Evolutionary conservation across 192 early-diverging fungal genomes (phyloP).

Genomic region (Diversispora eburnea): DNA sequence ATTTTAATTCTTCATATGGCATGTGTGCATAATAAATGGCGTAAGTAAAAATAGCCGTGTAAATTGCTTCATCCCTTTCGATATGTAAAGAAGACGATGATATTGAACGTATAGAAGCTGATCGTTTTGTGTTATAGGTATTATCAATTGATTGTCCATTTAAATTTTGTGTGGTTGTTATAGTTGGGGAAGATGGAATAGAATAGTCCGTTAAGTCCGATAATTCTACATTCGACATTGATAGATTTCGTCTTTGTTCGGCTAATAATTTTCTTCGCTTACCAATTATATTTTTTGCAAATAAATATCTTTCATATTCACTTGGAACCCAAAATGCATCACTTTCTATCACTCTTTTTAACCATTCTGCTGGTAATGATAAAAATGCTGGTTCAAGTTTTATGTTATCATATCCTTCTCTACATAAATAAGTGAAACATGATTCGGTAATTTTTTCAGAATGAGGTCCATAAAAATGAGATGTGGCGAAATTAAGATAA

Average conservation of each 20-base stretch:
- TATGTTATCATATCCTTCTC: conserved; percentile 47
- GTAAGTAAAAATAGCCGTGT: conserved; percentile 37
- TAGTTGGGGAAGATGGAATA: conserved; percentile 12
- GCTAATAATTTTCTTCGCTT: conserved; percentile 19
- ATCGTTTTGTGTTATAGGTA: conserved; percentile 23
- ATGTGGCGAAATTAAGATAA: conserved; percentile 45
- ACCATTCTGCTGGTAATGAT: conserved; percentile 40
- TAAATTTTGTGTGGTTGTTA: conserved; percentile 3
- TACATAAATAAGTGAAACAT: conserved; percentile 49
- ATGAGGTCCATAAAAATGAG: conserved; percentile 42
- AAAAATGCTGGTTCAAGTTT: conserved; percentile 37
- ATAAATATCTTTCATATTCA: conserved; percentile 55
- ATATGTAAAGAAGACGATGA: not conserved
- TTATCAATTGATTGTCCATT: not conserved
- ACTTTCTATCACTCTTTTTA: conserved; percentile 43
- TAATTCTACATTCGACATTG: not conserved
- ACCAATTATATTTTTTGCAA: conserved; percentile 36
- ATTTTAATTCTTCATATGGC: conserved; percentile 48
- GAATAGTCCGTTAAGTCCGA: not conserved
- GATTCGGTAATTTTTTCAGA: conserved; percentile 45
- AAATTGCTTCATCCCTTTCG: conserved; percentile 29
- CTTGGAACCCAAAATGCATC: conserved; percentile 59
- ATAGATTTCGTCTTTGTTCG: conserved; percentile 10
- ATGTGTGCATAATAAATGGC: conserved; percentile 55
- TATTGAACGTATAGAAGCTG: conserved; percentile 12